Base-by-base conservation (phyloP, 1,284 basidiomycete species). In the Microbotryum saponariae region DNA sequence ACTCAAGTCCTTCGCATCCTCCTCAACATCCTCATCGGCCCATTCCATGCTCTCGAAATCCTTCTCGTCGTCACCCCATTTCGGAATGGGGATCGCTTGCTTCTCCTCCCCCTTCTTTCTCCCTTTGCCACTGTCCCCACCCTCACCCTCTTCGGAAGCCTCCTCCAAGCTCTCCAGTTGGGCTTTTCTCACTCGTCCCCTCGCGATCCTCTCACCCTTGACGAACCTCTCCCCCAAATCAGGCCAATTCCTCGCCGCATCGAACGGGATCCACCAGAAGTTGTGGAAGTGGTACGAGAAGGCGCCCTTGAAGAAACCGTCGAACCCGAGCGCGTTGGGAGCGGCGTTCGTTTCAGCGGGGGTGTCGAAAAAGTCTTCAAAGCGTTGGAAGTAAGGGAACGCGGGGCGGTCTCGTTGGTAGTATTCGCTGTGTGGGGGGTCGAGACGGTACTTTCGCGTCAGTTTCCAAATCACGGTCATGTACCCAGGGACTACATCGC, bases 271-370 rank as follows among this genome's bases (percentile, higher is more conserved):
- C 91, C 92, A 94, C 31, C 42, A 68, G 59, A 83, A 88, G 73
- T 90, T 89, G 72, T 90, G 88, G 76, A 85, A 91, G 74, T 91
- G 88, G 73, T 91, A 91, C 10, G 86, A 88, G 73, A 83, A 91
- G 25, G 87, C 86, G 12, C 89, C 89, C 53, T 67, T 82, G 80
- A 89, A 92, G 78, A 91, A 91, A 14, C 86, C 88, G 68, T 89
- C 85, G 69, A 91, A 87, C 6, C 89, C 89, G 14, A 87, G 75
- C 20, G 84, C 84, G 69, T 85, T 82, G 8, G 89, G 86, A 9
- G 83, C 85, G 14, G 86, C 87, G 63, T 83, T 83, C 48, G 81
- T 80, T 59, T 81, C 79, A 48, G 79, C 76, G 49, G 87, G 87
- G 2, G 88, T 87, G 56, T 88, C 84, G 74, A 91, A 91, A 74